Evolutionary conservation across 495 filamentous ascomycete species (phyloP).

Genomic region (Evernia prunastri): DNA sequence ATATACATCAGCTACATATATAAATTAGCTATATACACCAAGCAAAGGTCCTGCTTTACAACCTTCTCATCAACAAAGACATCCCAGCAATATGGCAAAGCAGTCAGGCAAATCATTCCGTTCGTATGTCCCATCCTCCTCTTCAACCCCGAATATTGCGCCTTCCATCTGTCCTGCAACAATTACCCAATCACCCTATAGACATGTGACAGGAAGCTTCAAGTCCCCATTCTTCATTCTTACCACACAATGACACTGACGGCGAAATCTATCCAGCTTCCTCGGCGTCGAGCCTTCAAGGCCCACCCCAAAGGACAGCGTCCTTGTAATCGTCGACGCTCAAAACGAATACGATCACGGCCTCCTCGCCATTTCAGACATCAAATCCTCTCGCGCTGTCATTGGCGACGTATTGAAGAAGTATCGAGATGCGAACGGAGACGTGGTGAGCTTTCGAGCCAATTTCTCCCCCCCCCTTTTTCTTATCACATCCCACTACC

Average conservation of each 20-base stretch:
- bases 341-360: slow-evolving; percentile 56
- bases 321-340: slow-evolving; percentile 59
- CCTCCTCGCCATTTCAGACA: slow-evolving; percentile 43
- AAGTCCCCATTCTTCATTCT: not conserved
- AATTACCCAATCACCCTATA: not conserved
- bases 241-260: not conserved
- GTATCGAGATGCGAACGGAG: slow-evolving; percentile 43
- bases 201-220: not conserved
- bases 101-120: slow-evolving; percentile 16
- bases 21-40: not conserved
- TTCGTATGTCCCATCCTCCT: not conserved
- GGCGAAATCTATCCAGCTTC: not conserved
- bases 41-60: not conserved
- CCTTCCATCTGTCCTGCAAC: not conserved
- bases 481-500: no score
- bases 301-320: slow-evolving; percentile 45
- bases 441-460: slow-evolving; percentile 37
- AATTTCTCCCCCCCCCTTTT: no score
- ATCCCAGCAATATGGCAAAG: not conserved
- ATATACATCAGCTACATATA: not conserved
- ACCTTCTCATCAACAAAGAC: not conserved
- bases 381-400: slow-evolving; percentile 38
- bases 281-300: slow-evolving; percentile 34
- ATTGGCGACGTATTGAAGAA: slow-evolving; percentile 45
- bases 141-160: not conserved